Percentiles rank a stretch among this genome's conserved stretches.
Conservation (phyloP, 2,329 filamentous ascomycete genomes). For the Rutstroemia sp. region DNA sequence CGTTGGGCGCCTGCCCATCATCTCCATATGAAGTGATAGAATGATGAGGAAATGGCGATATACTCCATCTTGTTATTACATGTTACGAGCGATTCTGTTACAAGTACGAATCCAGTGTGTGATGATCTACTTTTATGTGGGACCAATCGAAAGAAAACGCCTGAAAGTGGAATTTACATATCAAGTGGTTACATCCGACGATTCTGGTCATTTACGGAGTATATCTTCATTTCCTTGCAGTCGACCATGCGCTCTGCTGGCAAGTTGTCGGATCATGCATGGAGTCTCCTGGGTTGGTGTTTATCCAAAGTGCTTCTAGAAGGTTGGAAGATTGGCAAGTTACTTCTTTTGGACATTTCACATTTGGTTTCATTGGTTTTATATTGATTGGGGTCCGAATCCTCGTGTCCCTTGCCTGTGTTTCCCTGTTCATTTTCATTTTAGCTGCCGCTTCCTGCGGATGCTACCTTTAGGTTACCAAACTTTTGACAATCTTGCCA, state of each 20-base stretch:
- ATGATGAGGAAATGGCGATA: too few species aligned
- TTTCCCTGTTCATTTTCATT: slow-evolving; percentile 2
- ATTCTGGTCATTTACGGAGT: slow-evolving; percentile 1
- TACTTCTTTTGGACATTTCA: neutral
- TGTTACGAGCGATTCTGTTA: neutral
- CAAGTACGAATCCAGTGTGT: neutral
- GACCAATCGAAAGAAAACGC: neutral
- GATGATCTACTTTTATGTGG: neutral
- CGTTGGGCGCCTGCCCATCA: too few species aligned
- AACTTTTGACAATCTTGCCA: neutral
- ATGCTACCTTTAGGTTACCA: slow-evolving; percentile 3
- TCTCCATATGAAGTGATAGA: too few species aligned
- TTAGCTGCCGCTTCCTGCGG: slow-evolving; percentile 9
- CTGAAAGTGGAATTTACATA: neutral
- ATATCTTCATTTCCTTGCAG: neutral
- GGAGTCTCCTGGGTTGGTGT: neutral
- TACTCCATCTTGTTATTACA: too few species aligned
- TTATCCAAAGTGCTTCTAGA: slow-evolving; percentile 3
- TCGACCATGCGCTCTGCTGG: too few species aligned
- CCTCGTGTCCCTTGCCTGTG: neutral
- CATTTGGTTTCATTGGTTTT: neutral
- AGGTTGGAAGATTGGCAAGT: neutral
- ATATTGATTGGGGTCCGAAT: neutral
- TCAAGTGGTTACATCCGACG: neutral
- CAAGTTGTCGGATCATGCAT: too few species aligned